Evolutionary conservation across 139 green algal species (phyloP), one percentile per base, ranked within the genome.

Genomic region (Dunaliella sp.): DNA sequence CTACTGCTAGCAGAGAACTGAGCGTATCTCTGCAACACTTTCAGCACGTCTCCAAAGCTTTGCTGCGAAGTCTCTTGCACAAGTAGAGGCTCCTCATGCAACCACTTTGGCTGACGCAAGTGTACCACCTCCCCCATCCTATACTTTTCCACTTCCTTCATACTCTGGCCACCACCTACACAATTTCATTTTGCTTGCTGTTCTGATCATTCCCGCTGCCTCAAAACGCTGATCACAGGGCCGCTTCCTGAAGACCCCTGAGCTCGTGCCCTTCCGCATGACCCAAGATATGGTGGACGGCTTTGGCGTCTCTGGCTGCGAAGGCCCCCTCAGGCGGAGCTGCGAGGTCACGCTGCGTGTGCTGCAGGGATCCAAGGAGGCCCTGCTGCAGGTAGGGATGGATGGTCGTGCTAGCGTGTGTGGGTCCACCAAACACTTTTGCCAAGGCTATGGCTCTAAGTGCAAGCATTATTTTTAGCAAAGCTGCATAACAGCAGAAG

Each of bases 231-330:
- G n/a, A n/a, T n/a, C n/a, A n/a, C n/a, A 94, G 89, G 95, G 89
- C 83, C 87, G 88, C 81, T 95, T 98, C 75, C 92, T 99, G 24
- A 93, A 91, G 72, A 99, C 95, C 0, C 96, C 96, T 16, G 97
- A 99, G 92, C 85, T 92, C 35, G 95, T 99, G 36, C 97, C 97
- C 21, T 99, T 99, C 92, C 91, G 97, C 32, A 91, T 99, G 26
- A 99, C 97, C 0, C 83, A 88, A 0, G 95, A 99, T 77, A 84
- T 99, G 16, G 94, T 99, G 59, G 97, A 99, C 80, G 97, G 96
- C 85, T 97, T 99, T 93, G 97, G 97, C 0, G 81, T 93, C 30
- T 86, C 87, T 48, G 97, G 97, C 0, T 92, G 98, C 72, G 95
- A 98, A 86, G 97, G 97, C 0, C 87, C 95, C 30, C 96, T 99